Base-by-base conservation (phyloP, 352 stramenopile genomes). In the Globisporangium megalacanthum region DNA sequence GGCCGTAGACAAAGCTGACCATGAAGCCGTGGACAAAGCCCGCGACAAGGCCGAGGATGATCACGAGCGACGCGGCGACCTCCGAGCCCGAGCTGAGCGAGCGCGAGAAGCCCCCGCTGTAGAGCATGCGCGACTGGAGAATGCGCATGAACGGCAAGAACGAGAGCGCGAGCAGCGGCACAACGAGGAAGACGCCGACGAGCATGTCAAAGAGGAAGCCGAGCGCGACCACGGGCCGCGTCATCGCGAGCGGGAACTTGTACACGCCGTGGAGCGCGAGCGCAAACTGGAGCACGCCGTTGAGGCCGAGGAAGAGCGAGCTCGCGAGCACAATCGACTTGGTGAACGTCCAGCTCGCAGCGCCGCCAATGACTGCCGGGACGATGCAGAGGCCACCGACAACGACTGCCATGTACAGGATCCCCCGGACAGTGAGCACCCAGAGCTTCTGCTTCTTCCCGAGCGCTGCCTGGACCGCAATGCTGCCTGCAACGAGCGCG, bases 181-280 rank as follows among this genome's bases (percentile, higher is more conserved):
- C 65, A 1, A 93, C 72, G n/a, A 93, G 58, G 56, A 92, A 88
- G 20, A 90, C 41, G 15, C 85, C 83, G 4, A 93, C 79, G 20
- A 95, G 63, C 74, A 92, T 88, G 59, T 95, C 85, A 65, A 91
- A 86, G n/a, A 95, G 52, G 55, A 93, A 95, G 1, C 85, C 83
- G n/a, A 95, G 69, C 25, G 72, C 55, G 31, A 88, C 70, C 22
- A 95, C 67, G 13, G 83, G 80, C 42, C 75, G 79, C 68, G 71
- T 92, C 65, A 82, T 75, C 3, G 82, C 80, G 17, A 92, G 66
- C 19, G 78, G 66, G 36, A 92, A 62, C 6, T 80, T 79, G 7
- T 77, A 80, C 5, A 72, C 62, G 6, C 84, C 84, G 53, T 94
- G 80, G 29, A 89, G 67, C 31, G 83, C 77, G 14, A 94, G 49